phyloP scores from a whole-genome alignment of 2,329 filamentous ascomycete species.

The Venturia nashicola region DNA sequence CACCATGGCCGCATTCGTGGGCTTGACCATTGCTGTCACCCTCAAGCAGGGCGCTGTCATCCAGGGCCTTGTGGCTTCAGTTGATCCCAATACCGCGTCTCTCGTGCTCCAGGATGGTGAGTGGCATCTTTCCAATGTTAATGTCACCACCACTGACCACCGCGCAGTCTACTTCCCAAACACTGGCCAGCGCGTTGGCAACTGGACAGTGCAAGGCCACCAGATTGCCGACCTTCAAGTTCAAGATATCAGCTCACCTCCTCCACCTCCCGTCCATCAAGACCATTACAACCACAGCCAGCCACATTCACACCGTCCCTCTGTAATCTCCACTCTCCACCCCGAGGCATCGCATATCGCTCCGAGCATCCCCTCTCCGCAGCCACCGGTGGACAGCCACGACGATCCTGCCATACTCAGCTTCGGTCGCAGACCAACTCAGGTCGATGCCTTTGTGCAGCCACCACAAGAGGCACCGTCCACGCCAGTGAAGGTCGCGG shows the following conservation, averaged over 20 bases:
- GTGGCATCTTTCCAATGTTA: not conserved
- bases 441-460: constrained; percentile 14
- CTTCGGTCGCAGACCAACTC: constrained; percentile 33
- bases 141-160: constrained; percentile 17
- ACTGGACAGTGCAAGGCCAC: constrained; percentile 44
- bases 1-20: constrained; percentile 60
- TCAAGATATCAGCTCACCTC: constrained; percentile 27
- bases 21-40: constrained; percentile 63
- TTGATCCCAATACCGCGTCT: constrained; percentile 49
- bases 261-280: constrained; percentile 10
- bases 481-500: constrained; percentile 15
- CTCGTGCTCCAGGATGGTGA: constrained; percentile 61
- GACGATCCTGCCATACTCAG: constrained; percentile 78
- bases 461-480: constrained; percentile 25
- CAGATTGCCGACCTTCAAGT: constrained; percentile 45
- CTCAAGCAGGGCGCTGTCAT: constrained; percentile 52
- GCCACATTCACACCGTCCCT: not conserved
- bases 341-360: not conserved
- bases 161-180: constrained; percentile 39
- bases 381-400: constrained; percentile 36
- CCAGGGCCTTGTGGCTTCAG: constrained; percentile 57
- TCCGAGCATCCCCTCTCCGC: constrained; percentile 8
- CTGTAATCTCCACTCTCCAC: constrained; percentile 7
- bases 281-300: constrained; percentile 12
- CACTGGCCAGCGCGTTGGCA: constrained; percentile 38